Base-by-base conservation (phyloP, 768 basidiomycete species). In the Naganishia kalamii region DNA sequence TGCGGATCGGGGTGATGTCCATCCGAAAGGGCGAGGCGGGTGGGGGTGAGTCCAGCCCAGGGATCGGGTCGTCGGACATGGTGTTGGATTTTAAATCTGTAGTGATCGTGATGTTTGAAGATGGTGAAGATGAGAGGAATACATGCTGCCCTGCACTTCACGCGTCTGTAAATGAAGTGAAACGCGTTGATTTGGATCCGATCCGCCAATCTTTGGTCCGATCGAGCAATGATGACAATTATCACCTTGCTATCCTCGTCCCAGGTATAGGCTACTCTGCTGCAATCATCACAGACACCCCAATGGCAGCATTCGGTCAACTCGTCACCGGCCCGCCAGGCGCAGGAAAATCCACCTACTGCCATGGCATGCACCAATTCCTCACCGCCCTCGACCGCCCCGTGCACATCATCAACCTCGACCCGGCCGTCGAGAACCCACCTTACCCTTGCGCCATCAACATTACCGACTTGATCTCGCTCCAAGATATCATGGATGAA, bases 401-500 rank as follows among this genome's bases (percentile, higher is more conserved):
- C 1, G 87, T 97, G 47, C 85, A 89, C 37, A 82, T 98, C 68
- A 87, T 98, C 65, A 99, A 98, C 80, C 84, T 99, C 62, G 96
- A 99, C 75, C 94, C 96, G 0, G 96, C 96, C 23, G 92, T 94
- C 73, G 87, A 89, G 63, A 81, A 83, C 65, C 87, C 93, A 30
- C 87, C 91, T 25, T 99, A 98, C 78, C 92, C 92, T 30, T 94
- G 91, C 75, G 85, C 88, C 0, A 81, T 99, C 74, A 86, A 89
- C 75, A 88, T 98, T 57, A 82, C 88, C 0, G 85, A 85, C 0
- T 84, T 98, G 62, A 89, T 99, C 75, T 91, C 88, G 0, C 84
- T 98, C 40, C 81, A 87, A 51, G 88, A 91, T 70, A 91, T 85
- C 19, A 96, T 97, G 93, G 78, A 85, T 13, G 85, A 86, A 60